phyloP scores from a whole-genome alignment of 2,329 filamentous ascomycete species.

The Epichloe brachyelytri region DNA sequence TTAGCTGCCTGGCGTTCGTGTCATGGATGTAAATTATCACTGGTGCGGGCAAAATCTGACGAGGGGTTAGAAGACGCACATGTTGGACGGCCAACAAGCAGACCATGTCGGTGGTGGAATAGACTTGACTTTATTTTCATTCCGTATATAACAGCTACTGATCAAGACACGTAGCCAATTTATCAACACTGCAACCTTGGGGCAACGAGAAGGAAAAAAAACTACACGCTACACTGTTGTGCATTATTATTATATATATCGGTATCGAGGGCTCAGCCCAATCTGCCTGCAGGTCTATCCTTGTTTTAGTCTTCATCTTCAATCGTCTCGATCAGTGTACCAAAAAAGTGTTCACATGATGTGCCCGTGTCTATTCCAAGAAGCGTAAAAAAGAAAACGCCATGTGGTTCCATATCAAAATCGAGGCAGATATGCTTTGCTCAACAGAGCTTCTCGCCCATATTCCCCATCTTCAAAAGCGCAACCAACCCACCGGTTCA shows the following conservation, averaged over 20 bases:
- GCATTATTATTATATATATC: no score
- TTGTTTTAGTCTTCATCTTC: neutral
- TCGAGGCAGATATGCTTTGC: neutral
- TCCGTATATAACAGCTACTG: no score
- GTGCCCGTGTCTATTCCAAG: slow-evolving; percentile 9
- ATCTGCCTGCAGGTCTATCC: neutral
- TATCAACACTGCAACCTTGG: no score
- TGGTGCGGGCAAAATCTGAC: no score
- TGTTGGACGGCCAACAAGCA: no score
- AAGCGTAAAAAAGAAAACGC: neutral
- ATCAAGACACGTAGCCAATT: no score
- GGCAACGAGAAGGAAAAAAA: no score
- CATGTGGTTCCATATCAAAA: neutral
- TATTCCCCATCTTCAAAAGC: neutral
- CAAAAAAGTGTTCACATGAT: neutral
- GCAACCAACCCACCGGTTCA: no score
- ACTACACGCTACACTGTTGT: no score
- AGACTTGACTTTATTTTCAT: no score
- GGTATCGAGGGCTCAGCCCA: neutral
- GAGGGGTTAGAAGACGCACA: no score
- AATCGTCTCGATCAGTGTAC: neutral
- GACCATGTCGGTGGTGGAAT: no score
- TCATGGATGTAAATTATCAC: neutral
- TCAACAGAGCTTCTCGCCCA: neutral
- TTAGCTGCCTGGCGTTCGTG: neutral